phyloP scores from a whole-genome alignment of 371 early-diverging fungal genomes.

The Mortierella sp. region DNA sequence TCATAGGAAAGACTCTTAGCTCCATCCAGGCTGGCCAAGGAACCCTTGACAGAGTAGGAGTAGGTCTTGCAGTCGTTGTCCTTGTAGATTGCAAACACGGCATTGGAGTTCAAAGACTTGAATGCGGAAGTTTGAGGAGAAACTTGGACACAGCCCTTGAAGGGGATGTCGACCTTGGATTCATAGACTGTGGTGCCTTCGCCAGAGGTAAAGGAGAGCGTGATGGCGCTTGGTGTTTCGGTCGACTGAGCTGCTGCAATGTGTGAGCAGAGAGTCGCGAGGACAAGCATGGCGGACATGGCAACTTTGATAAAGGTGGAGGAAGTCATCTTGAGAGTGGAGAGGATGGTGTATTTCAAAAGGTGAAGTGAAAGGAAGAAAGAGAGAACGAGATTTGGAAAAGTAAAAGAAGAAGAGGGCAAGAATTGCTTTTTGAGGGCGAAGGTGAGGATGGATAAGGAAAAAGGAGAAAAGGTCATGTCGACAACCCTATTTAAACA shows the following conservation, averaged over 20 bases:
- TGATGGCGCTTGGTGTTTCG: slow-evolving; percentile 7
- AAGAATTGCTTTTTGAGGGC: not conserved
- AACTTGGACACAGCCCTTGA: slow-evolving; percentile 24
- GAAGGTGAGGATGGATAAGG: not conserved
- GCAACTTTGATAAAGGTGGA: not conserved
- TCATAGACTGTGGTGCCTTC: slow-evolving; percentile 17
- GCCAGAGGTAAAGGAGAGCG: slow-evolving; percentile 22
- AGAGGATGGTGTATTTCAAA: not conserved
- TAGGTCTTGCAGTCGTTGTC: slow-evolving; percentile 34
- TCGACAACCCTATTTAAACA: not conserved
- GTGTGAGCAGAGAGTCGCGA: slow-evolving; percentile 7
- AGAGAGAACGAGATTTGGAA: not conserved
- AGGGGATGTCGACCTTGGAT: not conserved
- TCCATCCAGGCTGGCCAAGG: slow-evolving; percentile 18
- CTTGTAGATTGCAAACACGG: slow-evolving; percentile 40
- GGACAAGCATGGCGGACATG: not conserved
- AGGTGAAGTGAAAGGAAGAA: not conserved
- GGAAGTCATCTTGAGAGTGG: slow-evolving; percentile 13
- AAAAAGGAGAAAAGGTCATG: not conserved
- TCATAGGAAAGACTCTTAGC: slow-evolving; percentile 28
- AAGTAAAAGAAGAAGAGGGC: not conserved
- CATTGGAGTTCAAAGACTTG: slow-evolving; percentile 9
- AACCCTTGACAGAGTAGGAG: slow-evolving; percentile 31
- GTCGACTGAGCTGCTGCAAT: slow-evolving; percentile 13
- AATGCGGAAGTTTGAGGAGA: slow-evolving; percentile 25